Conservation (phyloP, 108 stramenopile species). For the Cyclotella choctawhatcheeana region DNA sequence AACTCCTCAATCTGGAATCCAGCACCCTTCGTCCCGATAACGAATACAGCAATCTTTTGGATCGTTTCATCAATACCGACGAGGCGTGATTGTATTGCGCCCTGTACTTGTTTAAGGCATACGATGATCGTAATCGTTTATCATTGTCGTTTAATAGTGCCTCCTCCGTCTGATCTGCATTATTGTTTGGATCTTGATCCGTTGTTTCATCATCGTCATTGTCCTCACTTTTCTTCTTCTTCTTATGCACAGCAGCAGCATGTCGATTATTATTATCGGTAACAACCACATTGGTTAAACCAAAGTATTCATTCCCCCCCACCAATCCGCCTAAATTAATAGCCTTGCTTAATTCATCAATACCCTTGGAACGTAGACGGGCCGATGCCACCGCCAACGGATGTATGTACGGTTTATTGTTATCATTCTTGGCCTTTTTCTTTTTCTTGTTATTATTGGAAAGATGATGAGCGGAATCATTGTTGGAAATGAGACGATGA, state of each 20-base stretch:
- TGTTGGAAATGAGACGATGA: slow-evolving; percentile 60
- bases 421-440: slow-evolving; percentile 33
- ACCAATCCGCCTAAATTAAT: slow-evolving; percentile 80
- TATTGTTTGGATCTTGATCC: background rate
- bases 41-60: slow-evolving; percentile 56
- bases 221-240: slow-evolving; percentile 19
- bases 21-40: slow-evolving; percentile 59
- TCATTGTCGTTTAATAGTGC: slow-evolving; percentile 44
- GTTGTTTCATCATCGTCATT: background rate
- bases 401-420: slow-evolving; percentile 50
- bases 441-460: slow-evolving; percentile 14
- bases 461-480: slow-evolving; percentile 29
- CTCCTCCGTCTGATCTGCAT: slow-evolving; percentile 21
- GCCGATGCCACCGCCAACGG: slow-evolving; percentile 83
- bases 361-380: slow-evolving; percentile 65
- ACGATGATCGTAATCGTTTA: slow-evolving; percentile 55
- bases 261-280: too few species aligned
- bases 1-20: slow-evolving; percentile 60
- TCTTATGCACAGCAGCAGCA: background rate
- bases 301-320: slow-evolving; percentile 74
- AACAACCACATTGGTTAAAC: slow-evolving; percentile 75
- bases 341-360: slow-evolving; percentile 80
- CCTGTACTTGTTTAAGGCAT: slow-evolving; percentile 62
- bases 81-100: slow-evolving; percentile 65
- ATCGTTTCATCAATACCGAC: slow-evolving; percentile 54